A percentile compares a stretch with the other conserved stretches of the same genome.
phyloP scores from a whole-genome alignment of 1,284 basidiomycete species.

The Ceratobasidium sp. region DNA sequence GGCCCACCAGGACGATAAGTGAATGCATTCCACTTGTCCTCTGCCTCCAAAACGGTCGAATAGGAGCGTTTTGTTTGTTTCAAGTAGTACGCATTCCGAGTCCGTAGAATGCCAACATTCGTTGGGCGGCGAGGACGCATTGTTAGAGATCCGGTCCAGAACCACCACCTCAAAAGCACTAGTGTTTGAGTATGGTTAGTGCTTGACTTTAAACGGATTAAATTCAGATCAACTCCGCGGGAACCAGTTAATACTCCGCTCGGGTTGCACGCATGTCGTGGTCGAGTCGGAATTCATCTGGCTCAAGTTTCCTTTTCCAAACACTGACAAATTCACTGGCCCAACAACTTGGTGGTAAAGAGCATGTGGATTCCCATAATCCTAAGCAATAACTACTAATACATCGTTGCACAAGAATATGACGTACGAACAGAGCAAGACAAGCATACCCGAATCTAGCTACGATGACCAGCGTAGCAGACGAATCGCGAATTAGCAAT shows the following conservation, averaged over 20 bases:
- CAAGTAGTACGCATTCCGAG: no score
- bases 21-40: conserved; percentile 33
- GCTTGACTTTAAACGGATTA: no score
- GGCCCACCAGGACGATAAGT: conserved; percentile 18
- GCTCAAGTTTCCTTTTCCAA: background rate
- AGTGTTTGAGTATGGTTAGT: no score
- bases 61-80: background rate
- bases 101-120: background rate
- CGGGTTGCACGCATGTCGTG: conserved; percentile 11
- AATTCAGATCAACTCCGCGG: no score
- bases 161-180: no score
- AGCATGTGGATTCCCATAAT: conserved; percentile 6
- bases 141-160: background rate
- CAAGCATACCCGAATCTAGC: conserved; percentile 12
- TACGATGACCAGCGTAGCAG: background rate
- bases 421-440: conserved; percentile 18
- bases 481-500: background rate
- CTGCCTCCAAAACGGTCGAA: background rate
- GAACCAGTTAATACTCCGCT: no score
- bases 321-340: background rate
- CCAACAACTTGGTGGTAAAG: background rate
- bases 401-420: conserved; percentile 28
- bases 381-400: conserved; percentile 33
- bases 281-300: no score
- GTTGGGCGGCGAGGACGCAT: conserved; percentile 10